Base-by-base conservation (phyloP, 1,284 basidiomycete species). In the Rhodotorula sp. region DNA sequence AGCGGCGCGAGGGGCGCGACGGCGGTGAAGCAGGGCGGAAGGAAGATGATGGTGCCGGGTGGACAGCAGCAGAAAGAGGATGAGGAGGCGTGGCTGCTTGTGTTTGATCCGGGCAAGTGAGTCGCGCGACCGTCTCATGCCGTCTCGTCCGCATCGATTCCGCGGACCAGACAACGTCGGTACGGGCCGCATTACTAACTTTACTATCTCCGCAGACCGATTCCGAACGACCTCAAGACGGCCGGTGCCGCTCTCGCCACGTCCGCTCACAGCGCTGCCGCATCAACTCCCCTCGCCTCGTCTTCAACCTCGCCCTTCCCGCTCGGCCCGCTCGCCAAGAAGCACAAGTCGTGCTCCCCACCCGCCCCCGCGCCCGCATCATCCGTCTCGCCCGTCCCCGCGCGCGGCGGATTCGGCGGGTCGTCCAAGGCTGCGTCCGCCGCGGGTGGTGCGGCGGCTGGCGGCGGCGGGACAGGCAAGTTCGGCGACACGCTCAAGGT, bases 101-200 rank as follows among this genome's bases (percentile, higher is more conserved):
- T 80, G 8, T 78, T 77, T 27, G 79, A 80, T 71, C 78, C 78
- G 19, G 76, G 73, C n/a, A 73, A 70, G 79, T 79, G 63, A 14
- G 76, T 72, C 34, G 17, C 16, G 4, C 21, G 55, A 21, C 41
- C 25, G 9, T 27, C 42, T 5, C 3, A 34, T 34, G 34, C 5
- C 34, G 34, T 34, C 34, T 34, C 34, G 5, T 34, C 34, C 34
- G 34, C 34, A 34, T 2, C 34, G 34, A n/a, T 34, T 3, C 34
- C 34, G 34, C 34, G 34, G 34, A 34, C 5, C 34, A 34, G 34
- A 34, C 34, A 34, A 34, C 34, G 34, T 34, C 5, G 34, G 3
- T 34, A 34, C 4, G 14, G 10, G n/a, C 27, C 21, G 16, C 2
- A 19, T 7, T 2, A n/a, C n/a, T 23, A 23, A 4, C 41, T 55